Conservation (phyloP, 176 grass and related monocot species). For the Secale cereale region DNA sequence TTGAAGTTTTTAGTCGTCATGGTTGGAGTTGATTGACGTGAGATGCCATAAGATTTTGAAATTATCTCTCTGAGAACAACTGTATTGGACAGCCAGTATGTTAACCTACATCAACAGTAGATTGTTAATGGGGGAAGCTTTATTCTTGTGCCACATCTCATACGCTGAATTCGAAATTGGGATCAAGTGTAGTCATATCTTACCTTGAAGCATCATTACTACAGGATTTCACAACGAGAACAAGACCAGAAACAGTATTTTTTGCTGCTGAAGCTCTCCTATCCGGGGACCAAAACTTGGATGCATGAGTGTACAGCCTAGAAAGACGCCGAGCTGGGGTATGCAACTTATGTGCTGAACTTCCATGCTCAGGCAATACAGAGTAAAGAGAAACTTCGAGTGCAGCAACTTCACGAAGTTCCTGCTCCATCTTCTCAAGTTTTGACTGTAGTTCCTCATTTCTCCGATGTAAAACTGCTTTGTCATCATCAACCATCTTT, state of each 20-base stretch:
- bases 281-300: constrained; percentile 60
- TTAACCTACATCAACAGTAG: constrained; percentile 55
- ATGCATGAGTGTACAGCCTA: constrained; percentile 72
- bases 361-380: constrained; percentile 70
- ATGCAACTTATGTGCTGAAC: constrained; percentile 90
- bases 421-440: constrained; percentile 76
- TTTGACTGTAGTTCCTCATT: constrained; percentile 50
- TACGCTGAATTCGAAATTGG: constrained; percentile 17
- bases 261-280: constrained; percentile 72
- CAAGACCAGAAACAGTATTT: constrained; percentile 71
- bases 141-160: constrained; percentile 1
- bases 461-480: constrained; percentile 44
- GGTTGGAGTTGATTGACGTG: constrained; percentile 30
- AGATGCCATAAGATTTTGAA: constrained; percentile 55
- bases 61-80: constrained; percentile 91
- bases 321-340: constrained; percentile 87
- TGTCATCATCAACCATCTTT: constrained; percentile 47
- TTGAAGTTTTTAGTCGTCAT: constrained; percentile 28
- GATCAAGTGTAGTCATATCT: background rate
- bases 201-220: constrained; percentile 99
- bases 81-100: constrained; percentile 96
- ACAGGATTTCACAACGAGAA: constrained; percentile 76
- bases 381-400: constrained; percentile 90
- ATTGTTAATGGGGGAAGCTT: constrained; percentile 24
- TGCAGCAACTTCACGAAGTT: constrained; percentile 87